Evolutionary conservation across 306 rosid genomes (phyloP).

Genomic region (Acacia acuminata): DNA sequence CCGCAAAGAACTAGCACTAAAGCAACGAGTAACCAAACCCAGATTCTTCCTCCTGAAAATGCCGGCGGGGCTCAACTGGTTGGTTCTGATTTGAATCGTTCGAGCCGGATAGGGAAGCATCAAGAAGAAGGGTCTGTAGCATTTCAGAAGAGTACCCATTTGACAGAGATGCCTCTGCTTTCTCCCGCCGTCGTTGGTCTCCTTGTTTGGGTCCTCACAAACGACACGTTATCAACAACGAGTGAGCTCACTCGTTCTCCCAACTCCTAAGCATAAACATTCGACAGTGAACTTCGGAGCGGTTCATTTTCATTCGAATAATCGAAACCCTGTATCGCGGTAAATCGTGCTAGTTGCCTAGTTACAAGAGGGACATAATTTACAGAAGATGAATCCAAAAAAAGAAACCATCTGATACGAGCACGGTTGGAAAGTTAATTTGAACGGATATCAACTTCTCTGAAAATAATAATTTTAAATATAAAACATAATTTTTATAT

Average conservation of each 20-base stretch:
- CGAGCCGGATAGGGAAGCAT: conserved; percentile 36
- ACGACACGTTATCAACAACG: conserved; percentile 26
- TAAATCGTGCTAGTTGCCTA: too few species aligned
- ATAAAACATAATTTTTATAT: too few species aligned
- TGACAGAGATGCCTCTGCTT: background rate
- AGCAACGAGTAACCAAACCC: conserved; percentile 27
- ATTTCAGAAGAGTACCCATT: conserved; percentile 74
- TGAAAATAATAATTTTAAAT: too few species aligned
- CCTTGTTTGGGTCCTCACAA: conserved; percentile 20
- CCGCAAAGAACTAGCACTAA: conserved; percentile 38
- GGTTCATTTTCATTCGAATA: too few species aligned
- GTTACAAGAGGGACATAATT: too few species aligned
- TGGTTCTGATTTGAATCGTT: conserved; percentile 33
- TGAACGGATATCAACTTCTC: too few species aligned
- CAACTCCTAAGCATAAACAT: background rate
- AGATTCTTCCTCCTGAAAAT: conserved; percentile 27
- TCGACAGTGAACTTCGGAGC: background rate
- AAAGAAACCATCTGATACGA: too few species aligned
- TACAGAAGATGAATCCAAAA: too few species aligned
- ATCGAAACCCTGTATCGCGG: too few species aligned
- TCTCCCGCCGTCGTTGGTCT: background rate
- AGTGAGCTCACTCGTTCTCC: background rate
- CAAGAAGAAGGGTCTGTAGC: conserved; percentile 54
- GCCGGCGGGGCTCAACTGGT: conserved; percentile 17
- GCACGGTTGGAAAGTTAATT: too few species aligned